A percentile compares a stretch with the other conserved stretches of the same genome.
Conservation (phyloP, 352 stramenopile genomes). For the Pythium pyrilobum region DNA sequence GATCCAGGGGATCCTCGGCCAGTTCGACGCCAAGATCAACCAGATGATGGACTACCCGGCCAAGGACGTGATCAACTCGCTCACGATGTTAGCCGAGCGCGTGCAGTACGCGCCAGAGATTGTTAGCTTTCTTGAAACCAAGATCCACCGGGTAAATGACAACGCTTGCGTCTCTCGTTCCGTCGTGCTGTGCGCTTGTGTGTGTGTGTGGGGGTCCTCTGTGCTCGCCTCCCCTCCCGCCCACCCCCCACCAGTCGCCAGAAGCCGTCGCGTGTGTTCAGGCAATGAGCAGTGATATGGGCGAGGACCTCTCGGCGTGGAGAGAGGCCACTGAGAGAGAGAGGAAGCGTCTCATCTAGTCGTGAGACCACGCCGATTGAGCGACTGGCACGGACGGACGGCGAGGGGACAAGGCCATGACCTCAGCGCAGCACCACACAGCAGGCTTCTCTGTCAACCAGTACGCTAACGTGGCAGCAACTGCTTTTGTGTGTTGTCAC, state of each 20-base stretch:
- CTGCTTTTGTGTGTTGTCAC: slow-evolving; percentile 8
- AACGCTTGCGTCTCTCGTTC: neutral
- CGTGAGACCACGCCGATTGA: too few species aligned
- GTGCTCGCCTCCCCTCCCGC: neutral
- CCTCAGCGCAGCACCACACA: too few species aligned
- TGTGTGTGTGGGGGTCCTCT: neutral
- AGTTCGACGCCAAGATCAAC: slow-evolving; percentile 86
- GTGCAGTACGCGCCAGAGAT: slow-evolving; percentile 72
- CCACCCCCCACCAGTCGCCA: neutral
- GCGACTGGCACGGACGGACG: too few species aligned
- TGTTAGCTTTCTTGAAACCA: slow-evolving; percentile 86
- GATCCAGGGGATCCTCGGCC: slow-evolving; percentile 51
- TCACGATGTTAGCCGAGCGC: slow-evolving; percentile 83
- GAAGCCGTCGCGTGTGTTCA: too few species aligned
- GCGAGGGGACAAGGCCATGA: too few species aligned
- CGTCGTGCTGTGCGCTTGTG: slow-evolving; percentile 1
- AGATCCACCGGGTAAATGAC: slow-evolving; percentile 79
- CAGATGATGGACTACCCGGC: slow-evolving; percentile 83
- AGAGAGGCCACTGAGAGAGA: too few species aligned
- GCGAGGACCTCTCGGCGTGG: too few species aligned
- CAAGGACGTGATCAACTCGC: slow-evolving; percentile 86
- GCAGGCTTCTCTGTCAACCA: too few species aligned
- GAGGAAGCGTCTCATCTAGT: too few species aligned
- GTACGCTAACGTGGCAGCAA: too few species aligned
- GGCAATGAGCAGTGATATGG: too few species aligned